phyloP scores from a whole-genome alignment of 495 filamentous ascomycete species.

The Sphaerosporella brunnea region DNA sequence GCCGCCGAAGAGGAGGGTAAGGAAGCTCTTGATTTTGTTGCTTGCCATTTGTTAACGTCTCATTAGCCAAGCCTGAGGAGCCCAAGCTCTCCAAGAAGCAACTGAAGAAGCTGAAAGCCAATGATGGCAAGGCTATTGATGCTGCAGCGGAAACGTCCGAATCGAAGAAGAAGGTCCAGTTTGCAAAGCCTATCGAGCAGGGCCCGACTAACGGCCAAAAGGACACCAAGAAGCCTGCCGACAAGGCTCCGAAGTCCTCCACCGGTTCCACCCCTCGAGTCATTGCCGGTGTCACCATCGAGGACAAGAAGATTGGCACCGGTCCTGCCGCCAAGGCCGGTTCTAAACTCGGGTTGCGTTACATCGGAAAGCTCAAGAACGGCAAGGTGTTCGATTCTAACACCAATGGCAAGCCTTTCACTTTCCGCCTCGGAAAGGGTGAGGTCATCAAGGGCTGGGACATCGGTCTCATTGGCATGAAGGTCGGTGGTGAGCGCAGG shows the following conservation, averaged over 20 bases:
- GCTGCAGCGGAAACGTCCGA: conserved; percentile 35
- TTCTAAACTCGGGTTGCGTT: conserved; percentile 75
- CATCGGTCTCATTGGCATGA: conserved; percentile 80
- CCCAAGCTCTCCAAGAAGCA: conserved; percentile 83
- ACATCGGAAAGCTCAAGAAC: conserved; percentile 87
- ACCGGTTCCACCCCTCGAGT: conserved; percentile 49
- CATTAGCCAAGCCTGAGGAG: conserved; percentile 30
- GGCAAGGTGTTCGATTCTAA: conserved; percentile 94
- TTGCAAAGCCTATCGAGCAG: conserved; percentile 95
- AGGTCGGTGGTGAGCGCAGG: conserved; percentile 77
- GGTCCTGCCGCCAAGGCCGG: conserved; percentile 71
- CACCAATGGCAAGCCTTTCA: conserved; percentile 94
- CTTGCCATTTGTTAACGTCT: no score
- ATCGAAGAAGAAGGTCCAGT: conserved; percentile 81
- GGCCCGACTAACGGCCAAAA: conserved; percentile 50
- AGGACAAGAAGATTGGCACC: conserved; percentile 80
- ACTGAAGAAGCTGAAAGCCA: conserved; percentile 97
- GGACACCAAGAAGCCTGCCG: conserved; percentile 30
- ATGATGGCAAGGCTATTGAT: conserved; percentile 67
- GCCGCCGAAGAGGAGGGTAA: conserved; percentile 27
- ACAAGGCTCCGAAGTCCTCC: conserved; percentile 32
- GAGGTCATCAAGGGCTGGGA: conserved; percentile 99
- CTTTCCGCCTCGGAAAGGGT: conserved; percentile 78
- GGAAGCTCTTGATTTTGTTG: no score
- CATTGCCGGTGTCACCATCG: conserved; percentile 72